phyloP scores from a whole-genome alignment of 202 grass and related monocot species.

The Alloteropsis angusta region DNA sequence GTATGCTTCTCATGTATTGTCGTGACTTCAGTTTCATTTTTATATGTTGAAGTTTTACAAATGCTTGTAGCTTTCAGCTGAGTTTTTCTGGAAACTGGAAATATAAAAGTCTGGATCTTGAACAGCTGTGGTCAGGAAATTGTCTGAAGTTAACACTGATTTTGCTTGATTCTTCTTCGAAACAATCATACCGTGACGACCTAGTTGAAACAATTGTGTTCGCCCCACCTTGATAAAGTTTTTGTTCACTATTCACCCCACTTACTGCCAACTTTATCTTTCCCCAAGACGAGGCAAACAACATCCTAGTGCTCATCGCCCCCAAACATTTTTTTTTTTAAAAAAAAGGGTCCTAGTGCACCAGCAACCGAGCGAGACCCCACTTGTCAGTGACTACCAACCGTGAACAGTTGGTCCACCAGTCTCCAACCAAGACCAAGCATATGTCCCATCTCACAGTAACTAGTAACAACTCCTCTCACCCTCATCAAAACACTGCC shows the following conservation, averaged over 20 bases:
- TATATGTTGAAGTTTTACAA: neutral
- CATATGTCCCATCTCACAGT: neutral
- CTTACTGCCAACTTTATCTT: constrained; percentile 6
- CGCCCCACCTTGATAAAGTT: neutral
- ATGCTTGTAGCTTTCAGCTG: no score
- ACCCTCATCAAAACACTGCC: neutral
- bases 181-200: neutral
- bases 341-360: neutral
- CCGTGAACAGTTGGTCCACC: no score
- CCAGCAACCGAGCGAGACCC: neutral
- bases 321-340: neutral
- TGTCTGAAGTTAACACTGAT: neutral
- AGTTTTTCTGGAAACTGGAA: neutral
- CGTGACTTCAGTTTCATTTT: neutral
- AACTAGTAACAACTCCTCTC: neutral
- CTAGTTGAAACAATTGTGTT: neutral
- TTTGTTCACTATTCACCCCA: neutral
- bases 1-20: no score
- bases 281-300: neutral
- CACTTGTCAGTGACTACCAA: neutral
- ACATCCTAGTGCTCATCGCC: constrained; percentile 3
- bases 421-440: no score
- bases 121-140: neutral
- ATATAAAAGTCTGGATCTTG: neutral
- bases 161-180: neutral